phyloP scores from a whole-genome alignment of 2,329 filamentous ascomycete species.

The Lasiodiplodia sp. region DNA sequence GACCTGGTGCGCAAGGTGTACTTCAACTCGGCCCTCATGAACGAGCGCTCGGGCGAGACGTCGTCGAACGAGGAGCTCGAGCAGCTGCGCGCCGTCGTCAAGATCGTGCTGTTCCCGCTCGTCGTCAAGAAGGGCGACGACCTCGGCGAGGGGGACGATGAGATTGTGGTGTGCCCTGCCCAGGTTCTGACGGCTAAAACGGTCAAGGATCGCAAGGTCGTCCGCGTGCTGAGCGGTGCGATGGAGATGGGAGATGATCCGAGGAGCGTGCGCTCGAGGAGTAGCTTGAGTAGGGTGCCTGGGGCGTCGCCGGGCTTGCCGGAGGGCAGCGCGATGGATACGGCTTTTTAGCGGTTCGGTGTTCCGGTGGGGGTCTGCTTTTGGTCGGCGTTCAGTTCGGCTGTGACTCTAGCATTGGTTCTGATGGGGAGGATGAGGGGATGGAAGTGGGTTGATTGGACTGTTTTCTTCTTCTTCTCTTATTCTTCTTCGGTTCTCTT shows the following conservation, averaged over 20 bases:
- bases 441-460: background rate
- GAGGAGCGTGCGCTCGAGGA: background rate
- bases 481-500: background rate
- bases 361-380: conserved; percentile 24
- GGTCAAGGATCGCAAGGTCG: conserved; percentile 56
- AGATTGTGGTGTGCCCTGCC: conserved; percentile 93
- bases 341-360: conserved; percentile 24
- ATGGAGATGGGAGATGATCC: conserved; percentile 52
- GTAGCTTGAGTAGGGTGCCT: conserved; percentile 5
- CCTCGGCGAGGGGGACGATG: conserved; percentile 83
- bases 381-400: conserved; percentile 16
- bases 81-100: conserved; percentile 76
- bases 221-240: conserved; percentile 57
- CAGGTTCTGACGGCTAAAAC: conserved; percentile 80
- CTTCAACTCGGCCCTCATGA: conserved; percentile 95
- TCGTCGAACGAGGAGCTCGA: conserved; percentile 82
- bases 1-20: conserved; percentile 85
- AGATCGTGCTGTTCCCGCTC: conserved; percentile 92
- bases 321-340: conserved; percentile 9
- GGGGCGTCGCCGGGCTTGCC: conserved; percentile 1
- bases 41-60: conserved; percentile 79
- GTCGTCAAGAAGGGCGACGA: conserved; percentile 97
- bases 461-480: background rate
- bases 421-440: background rate
- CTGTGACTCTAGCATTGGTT: background rate